phyloP scores from a whole-genome alignment of 192 early-diverging fungal genomes.

The Chytriomyces sp. region DNA sequence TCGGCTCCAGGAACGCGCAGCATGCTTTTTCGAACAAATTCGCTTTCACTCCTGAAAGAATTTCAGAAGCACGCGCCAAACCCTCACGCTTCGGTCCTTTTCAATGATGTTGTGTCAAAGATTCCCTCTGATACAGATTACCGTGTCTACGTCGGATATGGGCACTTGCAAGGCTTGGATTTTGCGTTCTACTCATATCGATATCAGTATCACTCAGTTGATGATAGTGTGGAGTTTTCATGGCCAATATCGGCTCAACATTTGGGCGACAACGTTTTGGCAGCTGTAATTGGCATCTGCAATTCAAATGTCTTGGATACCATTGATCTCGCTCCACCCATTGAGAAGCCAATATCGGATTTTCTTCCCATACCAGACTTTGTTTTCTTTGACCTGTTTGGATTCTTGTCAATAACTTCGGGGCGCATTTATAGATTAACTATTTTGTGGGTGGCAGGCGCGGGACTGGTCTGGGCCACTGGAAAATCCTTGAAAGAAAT shows the following conservation, averaged over 20 bases:
- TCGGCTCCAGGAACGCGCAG: conserved; percentile 27
- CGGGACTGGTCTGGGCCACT: not conserved
- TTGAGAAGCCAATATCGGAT: not conserved
- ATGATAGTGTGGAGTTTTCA: conserved; percentile 44
- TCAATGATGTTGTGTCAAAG: conserved; percentile 42
- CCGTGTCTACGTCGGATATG: conserved; percentile 34
- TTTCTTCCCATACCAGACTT: conserved; percentile 29
- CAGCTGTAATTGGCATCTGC: conserved; percentile 25
- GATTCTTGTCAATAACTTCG: conserved; percentile 21
- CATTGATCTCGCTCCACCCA: not conserved
- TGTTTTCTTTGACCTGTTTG: conserved; percentile 47
- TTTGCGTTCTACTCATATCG: conserved; percentile 44
- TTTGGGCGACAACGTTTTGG: conserved; percentile 49
- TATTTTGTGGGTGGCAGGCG: conserved; percentile 28
- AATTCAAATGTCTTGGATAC: conserved; percentile 6
- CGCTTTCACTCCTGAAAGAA: conserved; percentile 25
- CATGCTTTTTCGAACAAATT: conserved; percentile 50
- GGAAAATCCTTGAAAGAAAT: conserved; percentile 25
- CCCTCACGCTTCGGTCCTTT: conserved; percentile 50
- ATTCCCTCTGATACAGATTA: conserved; percentile 50
- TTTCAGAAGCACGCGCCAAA: conserved; percentile 35
- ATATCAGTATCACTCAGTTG: conserved; percentile 51
- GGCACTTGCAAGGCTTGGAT: conserved; percentile 48
- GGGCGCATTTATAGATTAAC: conserved; percentile 9
- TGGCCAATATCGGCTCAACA: conserved; percentile 40